Conservation (phyloP, 345 rosid species). For the Eucalyptus rudis region DNA sequence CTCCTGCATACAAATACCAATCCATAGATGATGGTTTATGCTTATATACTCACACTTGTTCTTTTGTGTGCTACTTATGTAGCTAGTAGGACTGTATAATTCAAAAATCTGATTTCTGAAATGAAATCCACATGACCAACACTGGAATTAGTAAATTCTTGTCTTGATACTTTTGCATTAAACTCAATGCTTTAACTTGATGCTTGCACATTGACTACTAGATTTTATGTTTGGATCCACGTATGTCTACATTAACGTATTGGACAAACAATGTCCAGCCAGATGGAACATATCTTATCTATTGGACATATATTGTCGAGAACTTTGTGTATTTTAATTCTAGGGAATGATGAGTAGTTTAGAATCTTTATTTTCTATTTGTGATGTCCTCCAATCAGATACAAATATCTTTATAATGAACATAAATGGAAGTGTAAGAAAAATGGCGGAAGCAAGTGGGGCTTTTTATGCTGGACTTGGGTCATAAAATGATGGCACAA, state of each 20-base stretch:
- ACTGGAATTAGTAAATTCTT: background rate
- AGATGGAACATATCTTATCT: background rate
- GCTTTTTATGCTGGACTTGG: background rate
- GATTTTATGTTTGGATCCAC: background rate
- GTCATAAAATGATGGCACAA: background rate
- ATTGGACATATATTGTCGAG: background rate
- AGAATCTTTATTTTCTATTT: background rate
- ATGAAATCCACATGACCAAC: background rate
- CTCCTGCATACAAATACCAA: background rate
- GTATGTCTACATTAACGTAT: background rate
- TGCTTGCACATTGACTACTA: background rate
- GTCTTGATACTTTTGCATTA: background rate
- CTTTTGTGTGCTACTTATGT: background rate
- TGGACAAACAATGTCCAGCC: background rate
- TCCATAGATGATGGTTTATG: background rate
- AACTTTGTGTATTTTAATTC: background rate
- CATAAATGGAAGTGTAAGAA: background rate
- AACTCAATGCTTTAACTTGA: background rate
- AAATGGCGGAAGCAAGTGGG: background rate
- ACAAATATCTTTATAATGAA: background rate
- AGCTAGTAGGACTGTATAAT: background rate
- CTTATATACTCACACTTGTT: background rate
- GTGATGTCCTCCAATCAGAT: background rate
- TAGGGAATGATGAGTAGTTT: background rate
- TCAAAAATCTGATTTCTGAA: background rate